These are phyloP conservation scores for Acanthamoeba divionensis DNA, from an alignment of 208 protist species.

Conservation along the genomic window DNA sequence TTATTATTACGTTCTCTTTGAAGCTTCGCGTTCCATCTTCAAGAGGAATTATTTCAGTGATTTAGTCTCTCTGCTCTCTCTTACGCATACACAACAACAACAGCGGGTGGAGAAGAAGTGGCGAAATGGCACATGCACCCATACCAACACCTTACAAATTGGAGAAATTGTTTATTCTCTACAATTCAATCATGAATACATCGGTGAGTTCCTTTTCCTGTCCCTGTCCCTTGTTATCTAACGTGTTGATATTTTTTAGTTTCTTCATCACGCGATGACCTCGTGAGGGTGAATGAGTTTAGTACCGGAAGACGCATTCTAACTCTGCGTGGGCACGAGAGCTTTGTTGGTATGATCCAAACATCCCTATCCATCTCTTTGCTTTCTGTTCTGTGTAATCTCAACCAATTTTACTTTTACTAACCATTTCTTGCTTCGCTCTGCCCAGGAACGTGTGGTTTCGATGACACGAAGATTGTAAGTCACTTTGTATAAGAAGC, in stretches of 20 bases:
- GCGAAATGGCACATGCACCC: not conserved
- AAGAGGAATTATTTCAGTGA: too few species aligned
- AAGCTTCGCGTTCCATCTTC: too few species aligned
- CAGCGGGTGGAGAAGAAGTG: not conserved
- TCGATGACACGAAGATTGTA: not conserved
- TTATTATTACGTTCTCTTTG: not conserved
- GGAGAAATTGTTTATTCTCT: slow-evolving; percentile 31
- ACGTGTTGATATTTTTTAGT: not conserved
- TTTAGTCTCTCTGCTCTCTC: not conserved
- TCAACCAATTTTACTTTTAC: not conserved
- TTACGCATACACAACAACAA: not conserved
- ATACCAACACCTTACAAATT: not conserved
- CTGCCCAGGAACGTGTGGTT: slow-evolving; percentile 9
- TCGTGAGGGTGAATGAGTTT: not conserved
- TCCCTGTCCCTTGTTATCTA: not conserved
- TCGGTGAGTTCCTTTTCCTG: not conserved
- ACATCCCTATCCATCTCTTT: too few species aligned
- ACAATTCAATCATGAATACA: slow-evolving; percentile 24
- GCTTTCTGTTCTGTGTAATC: not conserved
- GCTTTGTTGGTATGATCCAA: slow-evolving; percentile 18
- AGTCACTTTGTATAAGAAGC: too few species aligned
- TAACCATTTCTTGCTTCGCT: not conserved
- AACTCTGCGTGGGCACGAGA: not conserved
- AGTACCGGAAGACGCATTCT: not conserved
- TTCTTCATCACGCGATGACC: not conserved